These are phyloP conservation scores for Penicillium cataractarum DNA, from an alignment of 495 filamentous ascomycete species.

Conservation along the genomic window DNA sequence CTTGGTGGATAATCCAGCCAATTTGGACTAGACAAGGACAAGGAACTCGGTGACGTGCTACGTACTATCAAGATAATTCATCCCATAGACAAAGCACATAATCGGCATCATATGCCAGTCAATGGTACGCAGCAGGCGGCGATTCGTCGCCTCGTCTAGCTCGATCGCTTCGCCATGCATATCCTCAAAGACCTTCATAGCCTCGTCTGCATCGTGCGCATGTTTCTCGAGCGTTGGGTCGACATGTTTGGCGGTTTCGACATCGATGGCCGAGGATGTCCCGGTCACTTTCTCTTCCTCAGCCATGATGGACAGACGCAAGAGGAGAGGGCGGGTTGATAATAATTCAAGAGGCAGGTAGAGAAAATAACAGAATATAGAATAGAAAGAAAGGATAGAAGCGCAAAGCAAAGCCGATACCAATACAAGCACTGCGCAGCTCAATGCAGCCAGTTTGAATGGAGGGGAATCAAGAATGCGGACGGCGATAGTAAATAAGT, in stretches of 20 bases:
- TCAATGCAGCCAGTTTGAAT: neutral
- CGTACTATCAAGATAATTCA: constrained; percentile 66
- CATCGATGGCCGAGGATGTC: constrained; percentile 29
- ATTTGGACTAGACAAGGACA: neutral
- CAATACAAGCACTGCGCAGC: neutral
- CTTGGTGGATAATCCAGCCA: neutral
- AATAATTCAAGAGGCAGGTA: neutral
- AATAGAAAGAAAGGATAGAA: neutral
- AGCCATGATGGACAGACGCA: constrained; percentile 20
- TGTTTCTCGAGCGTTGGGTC: constrained; percentile 52
- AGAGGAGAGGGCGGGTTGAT: neutral
- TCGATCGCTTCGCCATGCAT: constrained; percentile 50
- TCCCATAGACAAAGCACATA: constrained; percentile 63
- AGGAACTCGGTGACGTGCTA: too few relatives aligned
- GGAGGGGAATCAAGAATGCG: neutral
- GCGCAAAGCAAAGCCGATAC: neutral
- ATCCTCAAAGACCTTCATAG: constrained; percentile 58
- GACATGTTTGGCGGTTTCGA: constrained; percentile 29
- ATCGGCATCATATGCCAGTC: constrained; percentile 66
- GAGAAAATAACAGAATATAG: neutral
- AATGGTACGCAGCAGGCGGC: constrained; percentile 57
- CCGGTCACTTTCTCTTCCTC: constrained; percentile 26
- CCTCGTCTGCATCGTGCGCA: constrained; percentile 62
- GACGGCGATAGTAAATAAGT: constrained; percentile 1
- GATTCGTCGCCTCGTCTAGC: constrained; percentile 60